Conservation (phyloP, 345 rosid species). For the Mangifera indica region DNA sequence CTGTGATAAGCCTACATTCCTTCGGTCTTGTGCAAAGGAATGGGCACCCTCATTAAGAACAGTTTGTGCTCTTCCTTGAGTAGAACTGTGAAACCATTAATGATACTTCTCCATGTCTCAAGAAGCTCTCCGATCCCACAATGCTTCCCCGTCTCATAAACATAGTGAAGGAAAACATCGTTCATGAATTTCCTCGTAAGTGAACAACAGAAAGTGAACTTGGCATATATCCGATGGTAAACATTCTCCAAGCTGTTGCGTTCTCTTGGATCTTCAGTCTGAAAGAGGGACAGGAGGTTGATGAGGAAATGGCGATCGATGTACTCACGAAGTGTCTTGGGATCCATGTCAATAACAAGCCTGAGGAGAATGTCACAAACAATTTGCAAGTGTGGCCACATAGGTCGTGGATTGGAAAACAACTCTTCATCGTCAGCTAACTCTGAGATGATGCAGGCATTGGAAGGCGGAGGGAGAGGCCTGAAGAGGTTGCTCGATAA, state of each 20-base stretch:
- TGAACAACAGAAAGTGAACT: constrained; percentile 45
- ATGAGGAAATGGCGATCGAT: constrained; percentile 41
- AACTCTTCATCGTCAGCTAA: constrained; percentile 49
- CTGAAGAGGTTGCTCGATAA: constrained; percentile 52
- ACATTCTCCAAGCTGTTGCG: constrained; percentile 53
- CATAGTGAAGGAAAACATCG: constrained; percentile 42
- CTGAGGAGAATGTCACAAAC: constrained; percentile 48
- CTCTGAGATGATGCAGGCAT: constrained; percentile 15
- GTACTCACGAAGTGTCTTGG: constrained; percentile 38
- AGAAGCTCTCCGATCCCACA: constrained; percentile 51
- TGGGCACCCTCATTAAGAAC: constrained; percentile 53
- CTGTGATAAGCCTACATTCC: constrained; percentile 46
- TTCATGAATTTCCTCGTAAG: constrained; percentile 66
- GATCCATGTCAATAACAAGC: constrained; percentile 36
- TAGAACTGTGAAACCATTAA: constrained; percentile 63
- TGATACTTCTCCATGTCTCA: constrained; percentile 69
- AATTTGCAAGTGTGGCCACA: constrained; percentile 56
- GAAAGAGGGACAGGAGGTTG: constrained; percentile 49
- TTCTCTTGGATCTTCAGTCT: constrained; percentile 61
- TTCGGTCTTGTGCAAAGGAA: constrained; percentile 59
- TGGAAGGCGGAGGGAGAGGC: constrained; percentile 49
- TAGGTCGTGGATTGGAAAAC: constrained; percentile 27
- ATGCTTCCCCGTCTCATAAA: constrained; percentile 52
- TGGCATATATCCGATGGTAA: constrained; percentile 52
- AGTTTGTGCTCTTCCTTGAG: constrained; percentile 65